Evolutionary conservation across 768 basidiomycete genomes (phyloP).

Genomic region (Saitozyma sp.): DNA sequence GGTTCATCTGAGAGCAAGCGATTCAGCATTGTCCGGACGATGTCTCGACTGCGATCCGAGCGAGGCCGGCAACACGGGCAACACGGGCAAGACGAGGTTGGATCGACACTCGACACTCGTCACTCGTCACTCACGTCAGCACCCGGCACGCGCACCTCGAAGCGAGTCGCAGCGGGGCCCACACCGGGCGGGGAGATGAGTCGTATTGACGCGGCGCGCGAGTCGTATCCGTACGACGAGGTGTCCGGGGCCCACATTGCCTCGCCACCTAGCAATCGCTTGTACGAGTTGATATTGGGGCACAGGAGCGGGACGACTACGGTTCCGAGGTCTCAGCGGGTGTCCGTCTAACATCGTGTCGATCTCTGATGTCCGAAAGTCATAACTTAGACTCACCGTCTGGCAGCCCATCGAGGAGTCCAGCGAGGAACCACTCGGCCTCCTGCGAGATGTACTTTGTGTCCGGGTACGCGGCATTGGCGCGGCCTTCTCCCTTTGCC

Average conservation of each 20-base stretch:
- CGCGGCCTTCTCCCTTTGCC: constrained; percentile 61
- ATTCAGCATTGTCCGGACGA: too few species aligned
- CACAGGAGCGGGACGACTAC: constrained; percentile 76
- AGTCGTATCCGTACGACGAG: constrained; percentile 93
- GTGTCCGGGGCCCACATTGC: constrained; percentile 91
- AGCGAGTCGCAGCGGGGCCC: constrained; percentile 74
- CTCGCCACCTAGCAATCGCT: constrained; percentile 86
- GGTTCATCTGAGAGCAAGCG: constrained; percentile 59
- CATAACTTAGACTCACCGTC: constrained; percentile 67
- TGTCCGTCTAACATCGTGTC: background rate
- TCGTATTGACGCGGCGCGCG: constrained; percentile 84
- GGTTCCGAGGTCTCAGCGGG: background rate
- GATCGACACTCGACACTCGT: background rate
- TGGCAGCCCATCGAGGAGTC: constrained; percentile 80
- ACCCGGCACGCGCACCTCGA: constrained; percentile 92
- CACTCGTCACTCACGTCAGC: constrained; percentile 71
- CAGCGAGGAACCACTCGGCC: constrained; percentile 92
- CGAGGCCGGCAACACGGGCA: background rate
- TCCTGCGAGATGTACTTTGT: constrained; percentile 78
- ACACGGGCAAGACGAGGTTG: background rate
- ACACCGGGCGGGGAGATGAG: constrained; percentile 89
- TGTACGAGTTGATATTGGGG: constrained; percentile 95
- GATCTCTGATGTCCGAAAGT: background rate
- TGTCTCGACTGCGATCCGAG: too few species aligned
- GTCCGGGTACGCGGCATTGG: constrained; percentile 73